These are phyloP conservation scores for Panaeolus cyanescens DNA, from an alignment of 768 basidiomycete species.

Conservation along the genomic window DNA sequence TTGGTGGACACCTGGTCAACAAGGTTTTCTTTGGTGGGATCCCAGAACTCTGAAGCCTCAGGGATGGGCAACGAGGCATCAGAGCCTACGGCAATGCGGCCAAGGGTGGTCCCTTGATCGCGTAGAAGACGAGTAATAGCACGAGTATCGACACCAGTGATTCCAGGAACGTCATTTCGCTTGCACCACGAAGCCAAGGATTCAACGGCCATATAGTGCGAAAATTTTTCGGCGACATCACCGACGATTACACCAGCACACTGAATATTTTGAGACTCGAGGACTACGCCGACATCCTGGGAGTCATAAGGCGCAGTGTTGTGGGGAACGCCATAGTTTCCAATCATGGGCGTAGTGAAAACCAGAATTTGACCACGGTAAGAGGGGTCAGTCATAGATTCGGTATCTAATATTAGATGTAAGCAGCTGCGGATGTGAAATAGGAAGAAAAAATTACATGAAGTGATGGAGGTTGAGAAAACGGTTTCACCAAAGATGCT, in stretches of 20 bases:
- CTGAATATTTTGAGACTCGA: conserved; percentile 89
- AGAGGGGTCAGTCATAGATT: conserved; percentile 99
- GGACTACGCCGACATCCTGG: conserved; percentile 80
- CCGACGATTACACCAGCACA: conserved; percentile 92
- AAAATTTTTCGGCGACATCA: conserved; percentile 93
- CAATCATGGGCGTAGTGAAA: conserved; percentile 97
- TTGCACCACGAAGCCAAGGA: conserved; percentile 92
- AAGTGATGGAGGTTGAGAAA: conserved; percentile 98
- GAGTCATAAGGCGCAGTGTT: conserved; percentile 75
- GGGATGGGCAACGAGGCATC: conserved; percentile 68
- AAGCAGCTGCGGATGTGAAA: conserved; percentile 8
- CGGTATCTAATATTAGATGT: conserved; percentile 68
- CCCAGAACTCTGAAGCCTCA: conserved; percentile 78
- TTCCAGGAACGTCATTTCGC: conserved; percentile 86
- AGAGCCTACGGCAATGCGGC: conserved; percentile 81
- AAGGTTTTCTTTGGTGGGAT: conserved; percentile 89
- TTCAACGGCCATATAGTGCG: conserved; percentile 93
- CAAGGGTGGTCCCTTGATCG: conserved; percentile 96
- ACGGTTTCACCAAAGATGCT: conserved; percentile 97
- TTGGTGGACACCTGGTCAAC: conserved; percentile 93
- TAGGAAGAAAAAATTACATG: conserved; percentile 59
- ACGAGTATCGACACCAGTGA: conserved; percentile 97
- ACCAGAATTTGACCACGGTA: conserved; percentile 98
- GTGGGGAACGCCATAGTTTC: conserved; percentile 94
- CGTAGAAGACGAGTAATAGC: conserved; percentile 93